Evolutionary conservation across 306 rosid species (phyloP), one percentile per base, ranked within the genome.

Genomic region (Erythrophleum fordii): DNA sequence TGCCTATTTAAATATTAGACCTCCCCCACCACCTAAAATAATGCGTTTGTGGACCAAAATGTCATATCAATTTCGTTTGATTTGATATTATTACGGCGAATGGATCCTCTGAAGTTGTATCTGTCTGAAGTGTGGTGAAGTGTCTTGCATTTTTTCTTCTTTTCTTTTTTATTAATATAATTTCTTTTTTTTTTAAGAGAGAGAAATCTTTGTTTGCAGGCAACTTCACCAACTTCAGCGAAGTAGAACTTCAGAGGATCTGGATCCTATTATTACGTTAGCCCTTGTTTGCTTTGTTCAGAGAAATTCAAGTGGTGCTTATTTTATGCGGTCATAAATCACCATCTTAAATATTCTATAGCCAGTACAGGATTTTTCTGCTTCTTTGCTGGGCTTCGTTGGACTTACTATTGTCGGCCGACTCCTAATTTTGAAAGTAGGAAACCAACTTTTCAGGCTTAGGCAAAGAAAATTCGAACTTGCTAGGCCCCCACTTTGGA

Each of bases 321-420:
- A 39, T 49, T 49, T 49, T 48, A 23, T 56, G 82, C 22, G 35
- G 55, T 48, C 25, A 23, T 23, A 14, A 14, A 61, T 29, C 42
- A 17, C 42, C 65, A 5, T 26, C 48, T 44, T 22, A 42, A 37
- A 35, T 39, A 68, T 35, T 18, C 31, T 37, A 34, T 8, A 29
- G 48, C 29, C 61, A n/a, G n/a, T n/a, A 75, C 20, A 23, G 44
- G 56, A 55, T 67, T 46, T 67, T 60, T 44, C 11, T 18, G 18
- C 22, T 35, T 31, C 20, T 34, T 61, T 10, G 82, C 58, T 70
- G 31, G 18, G 20, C n/a, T 3, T 75, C 56, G 42, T 18, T 35
- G 59, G 76, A 55, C 16, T 45, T 65, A 13, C 59, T n/a, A 28
- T 7, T 73, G 79, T 80, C 69, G 58, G 78, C 42, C 6, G 53